Base-by-base conservation (phyloP, 352 stramenopile species). In the Pythium grandisporangium region DNA sequence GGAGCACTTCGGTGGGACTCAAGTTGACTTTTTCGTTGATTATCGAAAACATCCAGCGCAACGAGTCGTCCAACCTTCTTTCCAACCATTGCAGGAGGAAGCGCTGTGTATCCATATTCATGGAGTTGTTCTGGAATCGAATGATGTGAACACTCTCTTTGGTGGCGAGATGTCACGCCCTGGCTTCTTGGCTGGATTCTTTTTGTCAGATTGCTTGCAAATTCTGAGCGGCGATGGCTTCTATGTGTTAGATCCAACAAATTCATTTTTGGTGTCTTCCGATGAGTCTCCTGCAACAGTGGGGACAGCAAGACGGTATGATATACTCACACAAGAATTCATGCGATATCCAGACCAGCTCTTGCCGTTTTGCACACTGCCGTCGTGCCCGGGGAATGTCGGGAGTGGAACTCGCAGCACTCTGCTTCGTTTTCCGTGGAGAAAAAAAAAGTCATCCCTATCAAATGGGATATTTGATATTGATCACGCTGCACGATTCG, bases 211-310 rank as follows among this genome's bases (percentile, higher is more conserved):
- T 25, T 90, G 73, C 45, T 68, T 87, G 51, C 77, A 90, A 44
- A 82, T 90, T 51, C 48, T 90, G 5, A 86, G 69, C 41, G 77
- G 71, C 21, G 63, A 79, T n/a, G 58, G 58, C 0, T 86, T 87
- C 37, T 90, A 84, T 38, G 58, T 90, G 30, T 45, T 90, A n/a
- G 77, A 90, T 48, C 77, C 77, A 12, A 77, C 52, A 1, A 48
- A 32, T 7, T 25, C 10, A 22, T 45, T 45, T 20, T 32, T 58
- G 4, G 25, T 25, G 13, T 17, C 37, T 12, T 46, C 45, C 17
- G 35, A 23, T 10, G 30, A 30, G 6, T 41, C 48, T 14, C n/a
- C n/a, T n/a, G n/a, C n/a, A n/a, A 14, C 45, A 2, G 48, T 17
- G 25, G 61, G 50, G 39, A 45, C 54, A 25, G 75, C 63, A 36